Evolutionary conservation across 306 rosid genomes (phyloP).

Genomic region (Prunus armeniaca): DNA sequence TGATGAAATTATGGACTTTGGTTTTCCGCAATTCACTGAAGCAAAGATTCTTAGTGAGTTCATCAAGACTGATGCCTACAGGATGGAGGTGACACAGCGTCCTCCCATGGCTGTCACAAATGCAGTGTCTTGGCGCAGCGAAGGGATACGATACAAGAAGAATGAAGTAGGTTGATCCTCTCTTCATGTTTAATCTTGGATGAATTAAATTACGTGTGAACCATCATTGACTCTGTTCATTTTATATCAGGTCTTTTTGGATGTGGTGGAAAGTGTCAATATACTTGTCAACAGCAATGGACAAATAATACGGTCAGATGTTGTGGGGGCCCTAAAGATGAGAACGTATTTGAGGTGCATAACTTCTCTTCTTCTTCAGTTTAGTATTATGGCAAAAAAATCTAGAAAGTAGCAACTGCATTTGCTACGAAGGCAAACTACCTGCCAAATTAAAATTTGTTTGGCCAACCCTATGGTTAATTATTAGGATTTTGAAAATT

Average conservation of each 20-base stretch:
- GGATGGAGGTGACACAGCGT: conserved; percentile 79
- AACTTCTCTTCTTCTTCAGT: conserved; percentile 7
- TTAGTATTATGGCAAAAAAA: too few species aligned
- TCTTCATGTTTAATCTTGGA: neutral
- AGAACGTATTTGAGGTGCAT: conserved; percentile 74
- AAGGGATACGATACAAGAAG: conserved; percentile 81
- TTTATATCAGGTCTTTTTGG: conserved; percentile 68
- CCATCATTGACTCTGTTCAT: neutral
- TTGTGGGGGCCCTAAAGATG: conserved; percentile 87
- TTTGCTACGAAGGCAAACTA: neutral
- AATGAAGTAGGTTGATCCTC: conserved; percentile 55
- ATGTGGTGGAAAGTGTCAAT: conserved; percentile 92
- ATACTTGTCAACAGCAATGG: conserved; percentile 88
- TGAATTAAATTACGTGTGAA: neutral
- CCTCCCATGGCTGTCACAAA: conserved; percentile 97
- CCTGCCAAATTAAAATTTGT: neutral
- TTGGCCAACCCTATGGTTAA: neutral
- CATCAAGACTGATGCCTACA: conserved; percentile 84
- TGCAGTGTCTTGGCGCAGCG: conserved; percentile 93
- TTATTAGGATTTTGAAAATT: neutral
- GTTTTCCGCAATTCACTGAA: conserved; percentile 83
- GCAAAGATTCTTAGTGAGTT: conserved; percentile 82
- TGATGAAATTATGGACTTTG: conserved; percentile 88
- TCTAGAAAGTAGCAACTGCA: neutral
- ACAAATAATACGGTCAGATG: conserved; percentile 83